Evolutionary conservation across 2,329 filamentous ascomycete genomes (phyloP).

Genomic region (Parascedosporium putredinis): DNA sequence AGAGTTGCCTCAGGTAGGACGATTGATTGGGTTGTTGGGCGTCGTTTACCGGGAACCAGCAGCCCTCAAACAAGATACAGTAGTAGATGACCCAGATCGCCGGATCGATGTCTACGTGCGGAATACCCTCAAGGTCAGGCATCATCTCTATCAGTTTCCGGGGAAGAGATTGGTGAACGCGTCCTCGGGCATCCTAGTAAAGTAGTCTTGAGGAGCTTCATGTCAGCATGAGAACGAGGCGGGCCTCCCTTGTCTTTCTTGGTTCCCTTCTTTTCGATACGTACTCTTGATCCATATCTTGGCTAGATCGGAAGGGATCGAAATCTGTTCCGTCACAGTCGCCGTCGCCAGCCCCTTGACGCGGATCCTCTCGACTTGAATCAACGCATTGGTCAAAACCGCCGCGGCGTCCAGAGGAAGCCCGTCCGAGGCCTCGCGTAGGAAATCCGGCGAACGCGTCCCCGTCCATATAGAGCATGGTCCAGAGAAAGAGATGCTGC

Average conservation of each 20-base stretch:
- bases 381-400: conserved; percentile 18
- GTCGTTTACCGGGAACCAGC: conserved; percentile 14
- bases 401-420: neutral
- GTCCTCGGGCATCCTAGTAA: conserved; percentile 18
- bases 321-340: conserved; percentile 16
- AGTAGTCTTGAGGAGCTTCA: conserved; percentile 17
- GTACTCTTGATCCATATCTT: conserved; percentile 20
- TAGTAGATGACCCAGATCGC: conserved; percentile 21
- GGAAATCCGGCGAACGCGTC: neutral
- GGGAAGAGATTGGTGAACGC: conserved; percentile 20
- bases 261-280: too few relatives aligned
- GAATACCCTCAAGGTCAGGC: conserved; percentile 18
- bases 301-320: conserved; percentile 18
- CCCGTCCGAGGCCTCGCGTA: neutral
- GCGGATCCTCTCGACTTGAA: conserved; percentile 17
- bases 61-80: conserved; percentile 19
- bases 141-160: conserved; percentile 18
- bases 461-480: neutral
- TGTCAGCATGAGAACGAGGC: neutral
- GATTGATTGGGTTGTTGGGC: conserved; percentile 9
- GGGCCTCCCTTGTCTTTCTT: too few relatives aligned
- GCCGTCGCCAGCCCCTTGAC: conserved; percentile 14
- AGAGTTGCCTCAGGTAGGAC: conserved; percentile 16
- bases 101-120: conserved; percentile 20
- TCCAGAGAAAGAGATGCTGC: neutral